phyloP scores from a whole-genome alignment of 139 green algal species.

The Raphidocelis subcapitata region DNA sequence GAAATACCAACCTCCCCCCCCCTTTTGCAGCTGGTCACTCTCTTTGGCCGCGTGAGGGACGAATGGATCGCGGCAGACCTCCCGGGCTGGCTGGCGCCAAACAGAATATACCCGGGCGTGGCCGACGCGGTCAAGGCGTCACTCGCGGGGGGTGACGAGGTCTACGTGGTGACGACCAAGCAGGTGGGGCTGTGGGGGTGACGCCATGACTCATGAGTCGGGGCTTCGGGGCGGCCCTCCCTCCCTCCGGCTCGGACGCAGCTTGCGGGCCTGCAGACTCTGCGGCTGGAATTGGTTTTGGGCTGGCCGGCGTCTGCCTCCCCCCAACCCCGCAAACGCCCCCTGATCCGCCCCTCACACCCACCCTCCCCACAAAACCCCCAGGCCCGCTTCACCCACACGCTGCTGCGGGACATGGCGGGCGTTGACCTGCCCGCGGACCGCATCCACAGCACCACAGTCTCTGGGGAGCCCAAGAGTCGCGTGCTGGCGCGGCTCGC shows the following conservation, averaged over 20 bases:
- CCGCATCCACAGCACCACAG: conserved; percentile 66
- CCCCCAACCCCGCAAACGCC: not conserved
- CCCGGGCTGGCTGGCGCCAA: conserved; percentile 87
- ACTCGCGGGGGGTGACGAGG: conserved; percentile 46
- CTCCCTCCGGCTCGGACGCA: too few relatives aligned
- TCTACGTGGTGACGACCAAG: conserved; percentile 99
- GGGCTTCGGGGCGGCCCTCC: too few relatives aligned
- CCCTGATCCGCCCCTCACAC: not conserved
- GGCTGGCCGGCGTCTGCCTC: too few relatives aligned
- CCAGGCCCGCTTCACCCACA: conserved; percentile 84
- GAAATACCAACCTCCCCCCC: not conserved
- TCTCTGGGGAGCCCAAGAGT: conserved; percentile 77
- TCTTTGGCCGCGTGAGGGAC: conserved; percentile 92
- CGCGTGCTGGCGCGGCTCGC: conserved; percentile 72
- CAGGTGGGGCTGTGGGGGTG: conserved; percentile 77
- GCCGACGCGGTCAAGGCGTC: conserved; percentile 61
- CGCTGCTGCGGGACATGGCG: conserved; percentile 84
- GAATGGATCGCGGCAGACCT: conserved; percentile 92
- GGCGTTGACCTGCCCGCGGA: conserved; percentile 74
- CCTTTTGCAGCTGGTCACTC: conserved; percentile 73
- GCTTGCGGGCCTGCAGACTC: too few relatives aligned
- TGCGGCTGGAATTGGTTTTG: too few relatives aligned
- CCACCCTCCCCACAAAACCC: not conserved
- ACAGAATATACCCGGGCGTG: conserved; percentile 90
- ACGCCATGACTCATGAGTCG: too few relatives aligned